Base-by-base conservation (phyloP, 2,329 filamentous ascomycete species). In the Ambrosiella xylebori region DNA sequence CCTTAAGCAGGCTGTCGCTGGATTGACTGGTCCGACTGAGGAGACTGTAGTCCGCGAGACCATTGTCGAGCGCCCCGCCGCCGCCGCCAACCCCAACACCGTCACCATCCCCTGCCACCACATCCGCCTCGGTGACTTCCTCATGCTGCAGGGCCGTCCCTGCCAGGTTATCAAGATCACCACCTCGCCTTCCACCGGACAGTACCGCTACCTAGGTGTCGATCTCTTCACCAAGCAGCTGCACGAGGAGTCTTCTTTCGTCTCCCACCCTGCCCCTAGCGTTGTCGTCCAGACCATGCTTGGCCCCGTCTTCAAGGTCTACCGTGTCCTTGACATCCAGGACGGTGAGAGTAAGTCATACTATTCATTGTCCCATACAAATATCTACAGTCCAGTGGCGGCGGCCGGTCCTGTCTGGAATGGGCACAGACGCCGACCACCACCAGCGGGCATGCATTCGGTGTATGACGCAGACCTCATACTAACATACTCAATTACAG, bases 141-240 rank as follows among this genome's bases (percentile, higher is more conserved):
- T 98, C 75, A 94, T 97, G 78, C 88, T 98, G 65, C 93, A 98
- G 81, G 91, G 91, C 73, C 91, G 93, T 67, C 90, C 93, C 69
- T 97, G 89, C 86, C 93, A 98, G 82, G 91, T 98, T 73, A 98
- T 98, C 80, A 91, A 91, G 72, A 96, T 98, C 84, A 95, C 89
- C 65, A 95, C 90, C 75, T 97, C 91, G 60, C 81, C 88, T 65
- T 91, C 95, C 78, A 98, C 93, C 63, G 93, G 93, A 73, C 93
- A 98, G 82, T 91, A 98, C 85, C 88, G 93, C 71, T 98, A 97
- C 82, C 87, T 98, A 63, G 93, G 93, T 82, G 93, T 98, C 66
- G 93, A 98, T 75, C 86, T 98, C 69, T 98, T 98, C 88, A 96
- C 90, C 80, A 95, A 95, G 82, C 88, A 97, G 79, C 82, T 98